phyloP scores from a whole-genome alignment of 2,329 filamentous ascomycete genomes.

The Ceratocystis colombiana region DNA sequence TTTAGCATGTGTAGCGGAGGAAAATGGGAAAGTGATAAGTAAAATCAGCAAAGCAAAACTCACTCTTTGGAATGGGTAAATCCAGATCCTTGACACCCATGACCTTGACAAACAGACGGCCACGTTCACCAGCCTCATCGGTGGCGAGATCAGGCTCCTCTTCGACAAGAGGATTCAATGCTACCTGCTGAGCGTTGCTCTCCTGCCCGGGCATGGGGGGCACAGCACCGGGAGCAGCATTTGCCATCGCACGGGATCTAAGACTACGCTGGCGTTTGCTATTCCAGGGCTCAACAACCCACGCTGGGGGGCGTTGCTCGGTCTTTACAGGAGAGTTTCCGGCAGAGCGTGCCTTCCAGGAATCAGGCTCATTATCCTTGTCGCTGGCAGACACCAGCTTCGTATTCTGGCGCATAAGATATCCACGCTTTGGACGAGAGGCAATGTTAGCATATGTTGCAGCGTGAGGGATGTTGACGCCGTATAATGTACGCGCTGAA shows the following conservation, averaged over 20 bases:
- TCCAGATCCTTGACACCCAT: conserved; percentile 94
- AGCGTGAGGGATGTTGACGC: conserved; percentile 23
- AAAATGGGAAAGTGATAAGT: neutral
- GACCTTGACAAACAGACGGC: conserved; percentile 95
- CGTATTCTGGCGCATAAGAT: conserved; percentile 96
- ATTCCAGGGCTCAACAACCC: conserved; percentile 97
- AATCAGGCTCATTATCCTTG: conserved; percentile 48
- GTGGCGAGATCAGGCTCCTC: conserved; percentile 52
- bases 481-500: conserved; percentile 16
- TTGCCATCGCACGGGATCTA: conserved; percentile 34
- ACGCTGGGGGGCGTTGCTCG: conserved; percentile 67
- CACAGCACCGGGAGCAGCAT: conserved; percentile 47
- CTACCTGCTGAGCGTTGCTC: conserved; percentile 54
- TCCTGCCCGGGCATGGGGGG: conserved; percentile 82
- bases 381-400: conserved; percentile 92
- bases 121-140: conserved; percentile 76
- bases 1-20: conserved; percentile 9
- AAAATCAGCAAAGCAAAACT: conserved; percentile 34
- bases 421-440: conserved; percentile 72
- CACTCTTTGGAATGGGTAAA: conserved; percentile 80
- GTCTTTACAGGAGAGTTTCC: conserved; percentile 64
- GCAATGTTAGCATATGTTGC: conserved; percentile 49
- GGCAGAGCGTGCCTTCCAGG: conserved; percentile 48
- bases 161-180: conserved; percentile 58
- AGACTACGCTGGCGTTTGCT: conserved; percentile 60